Evolutionary conservation across 2,329 filamentous ascomycete genomes (phyloP).

Genomic region (Aspergillus chevalieri): DNA sequence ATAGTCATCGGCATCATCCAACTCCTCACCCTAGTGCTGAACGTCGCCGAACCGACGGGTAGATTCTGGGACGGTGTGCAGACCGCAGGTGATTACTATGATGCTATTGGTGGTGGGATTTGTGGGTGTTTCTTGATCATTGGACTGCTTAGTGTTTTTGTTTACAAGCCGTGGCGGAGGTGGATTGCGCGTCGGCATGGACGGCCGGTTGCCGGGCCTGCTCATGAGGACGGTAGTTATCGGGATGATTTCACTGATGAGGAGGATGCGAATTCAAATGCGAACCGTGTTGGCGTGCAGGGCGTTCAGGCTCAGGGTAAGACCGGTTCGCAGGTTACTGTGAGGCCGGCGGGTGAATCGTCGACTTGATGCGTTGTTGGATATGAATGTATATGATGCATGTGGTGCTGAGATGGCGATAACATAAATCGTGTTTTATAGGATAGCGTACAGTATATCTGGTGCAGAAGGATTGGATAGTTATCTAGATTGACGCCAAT

Average conservation of each 20-base stretch:
- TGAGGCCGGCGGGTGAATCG: constrained; percentile 10
- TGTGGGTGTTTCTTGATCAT: constrained; percentile 78
- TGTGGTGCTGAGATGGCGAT: no score
- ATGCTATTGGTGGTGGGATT: constrained; percentile 79
- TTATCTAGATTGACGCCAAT: no score
- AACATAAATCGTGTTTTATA: not conserved
- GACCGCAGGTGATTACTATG: constrained; percentile 70
- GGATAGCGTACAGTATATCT: not conserved
- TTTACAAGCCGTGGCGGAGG: constrained; percentile 74
- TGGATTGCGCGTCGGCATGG: constrained; percentile 43
- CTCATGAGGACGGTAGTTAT: constrained; percentile 18
- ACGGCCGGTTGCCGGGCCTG: constrained; percentile 2
- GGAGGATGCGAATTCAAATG: not conserved
- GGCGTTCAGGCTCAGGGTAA: constrained; percentile 5
- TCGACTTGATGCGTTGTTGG: not conserved
- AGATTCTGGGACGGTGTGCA: constrained; percentile 87
- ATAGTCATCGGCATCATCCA: constrained; percentile 83
- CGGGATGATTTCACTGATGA: constrained; percentile 11
- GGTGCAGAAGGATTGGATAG: not conserved
- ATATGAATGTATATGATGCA: not conserved
- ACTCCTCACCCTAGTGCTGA: constrained; percentile 68
- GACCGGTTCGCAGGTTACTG: constrained; percentile 7
- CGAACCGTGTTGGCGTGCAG: not conserved
- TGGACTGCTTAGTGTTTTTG: constrained; percentile 63
- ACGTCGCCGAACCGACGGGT: constrained; percentile 67